These are phyloP conservation scores for Antrodiella citrinella DNA, from an alignment of 768 basidiomycete genomes.

Conservation along the genomic window DNA sequence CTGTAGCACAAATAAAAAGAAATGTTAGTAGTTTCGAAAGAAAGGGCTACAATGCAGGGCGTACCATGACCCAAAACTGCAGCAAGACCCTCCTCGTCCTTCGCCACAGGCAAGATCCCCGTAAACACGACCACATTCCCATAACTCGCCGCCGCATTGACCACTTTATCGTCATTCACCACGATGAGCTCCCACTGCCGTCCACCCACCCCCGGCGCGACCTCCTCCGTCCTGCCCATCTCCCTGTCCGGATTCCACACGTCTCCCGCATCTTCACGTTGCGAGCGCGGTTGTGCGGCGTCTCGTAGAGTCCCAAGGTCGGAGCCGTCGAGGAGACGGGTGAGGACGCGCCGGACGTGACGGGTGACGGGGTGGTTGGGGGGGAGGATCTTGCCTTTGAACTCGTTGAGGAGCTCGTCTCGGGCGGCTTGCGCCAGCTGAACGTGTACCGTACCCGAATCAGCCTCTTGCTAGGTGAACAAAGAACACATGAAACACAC, in stretches of 20 bases:
- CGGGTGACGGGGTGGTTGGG: constrained; percentile 54
- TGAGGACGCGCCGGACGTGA: constrained; percentile 64
- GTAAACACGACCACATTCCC: constrained; percentile 87
- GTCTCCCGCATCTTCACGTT: constrained; percentile 21
- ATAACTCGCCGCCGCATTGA: constrained; percentile 75
- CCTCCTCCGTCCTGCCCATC: constrained; percentile 11
- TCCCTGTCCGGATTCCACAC: constrained; percentile 12
- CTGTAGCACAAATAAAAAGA: constrained; percentile 37
- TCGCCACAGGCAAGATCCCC: constrained; percentile 73
- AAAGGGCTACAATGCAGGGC: constrained; percentile 12
- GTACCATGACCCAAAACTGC: constrained; percentile 79
- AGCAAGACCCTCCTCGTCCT: constrained; percentile 75
- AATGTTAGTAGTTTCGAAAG: neutral
- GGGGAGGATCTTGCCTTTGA: constrained; percentile 50
- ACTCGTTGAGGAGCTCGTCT: constrained; percentile 43
- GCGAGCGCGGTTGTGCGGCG: constrained; percentile 11
- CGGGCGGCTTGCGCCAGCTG: constrained; percentile 37
- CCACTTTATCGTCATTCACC: constrained; percentile 57
- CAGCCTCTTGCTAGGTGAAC: neutral
- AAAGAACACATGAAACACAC: constrained; percentile 24
- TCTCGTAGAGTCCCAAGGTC: constrained; percentile 57
- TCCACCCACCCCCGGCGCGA: constrained; percentile 17
- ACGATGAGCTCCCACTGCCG: constrained; percentile 67
- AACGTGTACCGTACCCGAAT: neutral
- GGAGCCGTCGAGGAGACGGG: constrained; percentile 59